phyloP scores from a whole-genome alignment of 805 yeast genomes.

The Metschnikowia dekortorum region DNA sequence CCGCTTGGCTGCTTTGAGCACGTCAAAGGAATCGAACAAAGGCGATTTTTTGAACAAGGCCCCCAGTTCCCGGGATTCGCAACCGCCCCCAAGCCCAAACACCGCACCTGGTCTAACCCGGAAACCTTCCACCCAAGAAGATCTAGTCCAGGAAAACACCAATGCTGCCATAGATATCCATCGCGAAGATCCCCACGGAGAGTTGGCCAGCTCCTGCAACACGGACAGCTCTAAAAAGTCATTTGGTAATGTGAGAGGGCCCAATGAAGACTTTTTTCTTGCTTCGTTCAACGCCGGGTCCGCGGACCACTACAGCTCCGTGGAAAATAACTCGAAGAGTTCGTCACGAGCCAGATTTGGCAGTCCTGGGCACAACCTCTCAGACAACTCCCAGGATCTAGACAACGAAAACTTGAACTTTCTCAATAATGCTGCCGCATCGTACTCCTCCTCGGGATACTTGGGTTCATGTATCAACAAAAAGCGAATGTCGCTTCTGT shows the following conservation, averaged over 20 bases:
- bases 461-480: neutral
- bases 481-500: conserved; percentile 5
- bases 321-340: neutral
- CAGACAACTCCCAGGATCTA: conserved; percentile 19
- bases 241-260: neutral
- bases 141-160: neutral
- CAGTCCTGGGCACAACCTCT: neutral
- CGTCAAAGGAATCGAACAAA: conserved; percentile 12
- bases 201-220: neutral
- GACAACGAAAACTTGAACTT: conserved; percentile 33
- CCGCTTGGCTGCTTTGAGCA: conserved; percentile 8
- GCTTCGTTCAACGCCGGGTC: neutral
- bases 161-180: neutral
- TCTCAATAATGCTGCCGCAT: conserved; percentile 16
- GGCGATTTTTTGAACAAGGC: neutral
- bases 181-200: neutral
- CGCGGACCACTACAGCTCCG: neutral
- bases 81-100: neutral
- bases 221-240: neutral
- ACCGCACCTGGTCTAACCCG: neutral
- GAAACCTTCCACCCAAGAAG: neutral
- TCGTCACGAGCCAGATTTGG: neutral
- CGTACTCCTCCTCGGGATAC: conserved; percentile 11
- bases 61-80: neutral
- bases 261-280: conserved; percentile 2